Percentiles rank a stretch among this genome's conserved stretches.
phyloP scores from a whole-genome alignment of 306 rosid species.

The Ochetophila trinervis region DNA sequence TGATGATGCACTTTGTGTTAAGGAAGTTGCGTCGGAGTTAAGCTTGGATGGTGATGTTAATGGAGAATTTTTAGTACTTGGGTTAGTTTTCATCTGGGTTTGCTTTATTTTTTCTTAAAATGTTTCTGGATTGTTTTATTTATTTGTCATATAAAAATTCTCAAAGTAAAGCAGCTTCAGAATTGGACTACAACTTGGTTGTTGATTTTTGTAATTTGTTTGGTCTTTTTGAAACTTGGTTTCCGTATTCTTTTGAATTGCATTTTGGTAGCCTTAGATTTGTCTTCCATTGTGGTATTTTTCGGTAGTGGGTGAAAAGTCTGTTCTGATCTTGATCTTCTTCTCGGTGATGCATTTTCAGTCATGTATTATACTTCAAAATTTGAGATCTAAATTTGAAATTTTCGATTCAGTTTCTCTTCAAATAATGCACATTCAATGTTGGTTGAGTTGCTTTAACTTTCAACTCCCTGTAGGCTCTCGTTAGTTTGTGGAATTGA shows the following conservation, averaged over 20 bases:
- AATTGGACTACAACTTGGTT: slow-evolving; percentile 4
- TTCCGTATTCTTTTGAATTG: background rate
- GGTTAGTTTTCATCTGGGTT: slow-evolving; percentile 32
- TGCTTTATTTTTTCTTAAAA: slow-evolving; percentile 8
- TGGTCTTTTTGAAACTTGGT: background rate
- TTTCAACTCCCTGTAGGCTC: background rate
- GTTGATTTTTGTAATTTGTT: background rate
- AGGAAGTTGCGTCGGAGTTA: slow-evolving; percentile 21
- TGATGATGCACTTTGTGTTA: slow-evolving; percentile 13
- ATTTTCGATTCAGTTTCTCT: background rate
- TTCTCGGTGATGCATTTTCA: background rate
- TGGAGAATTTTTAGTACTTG: slow-evolving; percentile 28
- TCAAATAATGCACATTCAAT: background rate
- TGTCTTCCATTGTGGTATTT: background rate
- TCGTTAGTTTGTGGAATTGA: background rate
- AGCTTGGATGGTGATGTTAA: slow-evolving; percentile 18
- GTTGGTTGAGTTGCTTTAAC: background rate
- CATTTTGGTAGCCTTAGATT: slow-evolving; percentile 7
- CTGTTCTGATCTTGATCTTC: slow-evolving; percentile 1
- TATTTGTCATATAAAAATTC: background rate
- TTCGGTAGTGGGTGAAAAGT: slow-evolving; percentile 17
- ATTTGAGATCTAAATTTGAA: slow-evolving; percentile 22
- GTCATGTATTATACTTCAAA: background rate
- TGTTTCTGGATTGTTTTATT: slow-evolving; percentile 35
- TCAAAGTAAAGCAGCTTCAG: slow-evolving; percentile 1